These are phyloP conservation scores for Allomyces macrogynus DNA, from an alignment of 192 early-diverging fungal genomes.

Conservation along the genomic window DNA sequence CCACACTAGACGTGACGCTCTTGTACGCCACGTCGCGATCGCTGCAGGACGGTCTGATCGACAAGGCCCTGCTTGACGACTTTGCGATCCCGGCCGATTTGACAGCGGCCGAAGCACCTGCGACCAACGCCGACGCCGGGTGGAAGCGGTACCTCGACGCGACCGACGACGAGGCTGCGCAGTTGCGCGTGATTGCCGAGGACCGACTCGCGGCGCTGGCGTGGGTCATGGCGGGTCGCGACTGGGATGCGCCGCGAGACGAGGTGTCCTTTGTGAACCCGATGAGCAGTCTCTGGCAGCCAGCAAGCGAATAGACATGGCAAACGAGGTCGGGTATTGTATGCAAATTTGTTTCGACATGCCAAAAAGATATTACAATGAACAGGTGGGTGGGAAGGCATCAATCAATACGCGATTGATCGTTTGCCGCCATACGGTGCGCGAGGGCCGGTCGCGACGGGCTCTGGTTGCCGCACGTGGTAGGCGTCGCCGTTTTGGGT, in stretches of 20 bases:
- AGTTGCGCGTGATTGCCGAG: not conserved
- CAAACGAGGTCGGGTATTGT: too few species aligned
- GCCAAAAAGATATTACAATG: too few species aligned
- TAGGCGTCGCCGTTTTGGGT: slow-evolving; percentile 77
- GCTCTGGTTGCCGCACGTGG: slow-evolving; percentile 77
- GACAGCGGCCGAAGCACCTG: not conserved
- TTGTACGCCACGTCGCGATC: not conserved
- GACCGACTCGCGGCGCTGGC: not conserved
- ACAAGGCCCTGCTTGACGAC: not conserved
- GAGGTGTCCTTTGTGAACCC: not conserved
- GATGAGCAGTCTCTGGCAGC: not conserved
- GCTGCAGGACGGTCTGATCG: not conserved
- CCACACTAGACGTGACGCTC: not conserved
- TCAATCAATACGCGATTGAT: too few species aligned
- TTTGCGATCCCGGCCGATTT: not conserved
- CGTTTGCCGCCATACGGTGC: too few species aligned
- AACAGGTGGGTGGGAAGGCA: too few species aligned
- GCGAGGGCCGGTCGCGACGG: slow-evolving; percentile 33
- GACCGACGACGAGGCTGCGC: not conserved
- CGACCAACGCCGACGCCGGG: not conserved
- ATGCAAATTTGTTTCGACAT: too few species aligned
- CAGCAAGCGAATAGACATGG: not conserved
- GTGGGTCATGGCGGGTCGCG: not conserved
- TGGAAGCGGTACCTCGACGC: not conserved
- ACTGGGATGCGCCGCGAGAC: not conserved